Evolutionary conservation across 2,329 filamentous ascomycete genomes (phyloP).

Genomic region (Penicillium sp.): DNA sequence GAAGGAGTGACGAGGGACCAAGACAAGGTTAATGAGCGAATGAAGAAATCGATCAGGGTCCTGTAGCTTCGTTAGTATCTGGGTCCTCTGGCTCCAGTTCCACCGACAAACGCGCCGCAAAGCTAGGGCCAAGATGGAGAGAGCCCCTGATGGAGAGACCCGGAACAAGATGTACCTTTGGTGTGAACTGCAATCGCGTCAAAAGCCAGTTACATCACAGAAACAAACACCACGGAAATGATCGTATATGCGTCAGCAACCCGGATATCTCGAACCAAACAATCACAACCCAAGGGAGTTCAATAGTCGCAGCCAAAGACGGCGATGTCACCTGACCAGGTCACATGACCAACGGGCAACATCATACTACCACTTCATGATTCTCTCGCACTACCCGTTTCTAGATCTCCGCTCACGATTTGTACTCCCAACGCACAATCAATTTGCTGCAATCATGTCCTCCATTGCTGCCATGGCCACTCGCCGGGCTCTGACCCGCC

Average conservation of each 20-base stretch:
- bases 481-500: slow-evolving; percentile 45
- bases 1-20: slow-evolving; percentile 16
- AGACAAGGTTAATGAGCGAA: slow-evolving; percentile 12
- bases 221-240: slow-evolving; percentile 3
- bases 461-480: slow-evolving; percentile 45
- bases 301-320: slow-evolving; percentile 6
- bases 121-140: slow-evolving; percentile 10
- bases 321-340: slow-evolving; percentile 30
- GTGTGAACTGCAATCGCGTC: slow-evolving; percentile 7
- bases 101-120: slow-evolving; percentile 14
- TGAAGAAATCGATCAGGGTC: slow-evolving; percentile 1
- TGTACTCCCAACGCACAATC: slow-evolving; percentile 17
- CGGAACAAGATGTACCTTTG: slow-evolving; percentile 12
- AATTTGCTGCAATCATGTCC: slow-evolving; percentile 37
- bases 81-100: not conserved
- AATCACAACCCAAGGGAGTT: slow-evolving; percentile 10
- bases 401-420: slow-evolving; percentile 20
- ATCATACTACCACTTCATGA: slow-evolving; percentile 36
- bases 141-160: slow-evolving; percentile 20
- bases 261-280: not conserved
- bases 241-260: slow-evolving; percentile 7
- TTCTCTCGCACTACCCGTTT: slow-evolving; percentile 32
- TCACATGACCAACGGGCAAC: slow-evolving; percentile 33
- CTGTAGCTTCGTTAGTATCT: slow-evolving; percentile 12
- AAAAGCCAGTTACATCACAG: slow-evolving; percentile 18